Conservation (phyloP, 495 filamentous ascomycete genomes). For the Paragyromitra xinjiangensis region DNA sequence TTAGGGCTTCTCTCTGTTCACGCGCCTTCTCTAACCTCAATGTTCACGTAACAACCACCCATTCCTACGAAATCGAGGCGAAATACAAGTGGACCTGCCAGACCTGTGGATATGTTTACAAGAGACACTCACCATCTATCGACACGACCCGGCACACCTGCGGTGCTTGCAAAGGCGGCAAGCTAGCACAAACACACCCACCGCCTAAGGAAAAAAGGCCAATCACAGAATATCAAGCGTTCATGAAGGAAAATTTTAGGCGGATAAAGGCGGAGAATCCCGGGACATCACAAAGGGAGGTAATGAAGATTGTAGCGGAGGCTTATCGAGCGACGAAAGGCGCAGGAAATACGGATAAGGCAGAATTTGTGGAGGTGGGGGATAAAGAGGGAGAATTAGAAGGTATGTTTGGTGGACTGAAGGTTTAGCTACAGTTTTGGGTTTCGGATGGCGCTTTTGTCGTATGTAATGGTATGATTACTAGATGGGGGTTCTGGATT, state of each 20-base stretch:
- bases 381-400: conserved; percentile 30
- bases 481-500: background rate
- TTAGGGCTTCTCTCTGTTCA: conserved; percentile 64
- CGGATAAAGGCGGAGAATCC: conserved; percentile 66
- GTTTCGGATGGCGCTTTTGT: conserved; percentile 3
- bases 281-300: conserved; percentile 66
- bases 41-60: conserved; percentile 83
- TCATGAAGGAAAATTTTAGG: conserved; percentile 72
- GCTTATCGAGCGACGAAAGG: conserved; percentile 62
- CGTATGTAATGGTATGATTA: background rate
- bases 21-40: conserved; percentile 63
- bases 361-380: conserved; percentile 18
- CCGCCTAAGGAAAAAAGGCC: conserved; percentile 66
- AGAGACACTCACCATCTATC: conserved; percentile 84
- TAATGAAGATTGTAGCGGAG: conserved; percentile 69
- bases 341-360: background rate
- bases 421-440: conserved; percentile 37
- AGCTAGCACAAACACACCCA: conserved; percentile 80
- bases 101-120: conserved; percentile 71
- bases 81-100: conserved; percentile 87
- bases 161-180: conserved; percentile 69
- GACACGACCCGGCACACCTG: conserved; percentile 72
- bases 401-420: conserved; percentile 30
- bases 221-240: conserved; percentile 70
- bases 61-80: conserved; percentile 85